phyloP scores from a whole-genome alignment of 164 flowering plant genomes.

The Nelumbo lutea region DNA sequence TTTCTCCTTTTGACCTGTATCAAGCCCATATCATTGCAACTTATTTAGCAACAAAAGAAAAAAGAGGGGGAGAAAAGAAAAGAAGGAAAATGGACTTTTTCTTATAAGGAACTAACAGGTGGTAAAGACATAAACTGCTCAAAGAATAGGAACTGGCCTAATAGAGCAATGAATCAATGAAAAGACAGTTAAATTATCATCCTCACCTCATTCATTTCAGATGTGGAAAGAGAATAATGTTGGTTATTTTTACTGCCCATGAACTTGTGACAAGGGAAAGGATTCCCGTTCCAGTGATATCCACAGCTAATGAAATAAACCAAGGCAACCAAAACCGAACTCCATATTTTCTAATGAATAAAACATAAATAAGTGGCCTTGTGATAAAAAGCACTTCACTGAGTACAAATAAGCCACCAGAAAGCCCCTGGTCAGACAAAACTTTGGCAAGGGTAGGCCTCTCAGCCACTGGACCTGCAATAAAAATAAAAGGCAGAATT shows the following conservation, averaged over 20 bases:
- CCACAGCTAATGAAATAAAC: slow-evolving; percentile 68
- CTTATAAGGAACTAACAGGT: background rate
- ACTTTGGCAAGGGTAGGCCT: slow-evolving; percentile 57
- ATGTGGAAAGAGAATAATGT: slow-evolving; percentile 32
- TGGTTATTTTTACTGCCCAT: slow-evolving; percentile 16
- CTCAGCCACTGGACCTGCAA: slow-evolving; percentile 35
- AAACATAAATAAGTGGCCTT: slow-evolving; percentile 85
- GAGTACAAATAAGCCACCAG: slow-evolving; percentile 58
- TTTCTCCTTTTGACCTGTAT: slow-evolving; percentile 75
- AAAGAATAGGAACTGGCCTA: background rate
- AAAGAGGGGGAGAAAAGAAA: too few relatives aligned
- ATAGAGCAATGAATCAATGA: background rate
- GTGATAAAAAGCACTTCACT: slow-evolving; percentile 67
- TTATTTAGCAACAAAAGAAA: background rate
- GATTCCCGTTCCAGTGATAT: slow-evolving; percentile 54
- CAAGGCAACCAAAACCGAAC: slow-evolving; percentile 88
- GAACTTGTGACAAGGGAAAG: slow-evolving; percentile 38
- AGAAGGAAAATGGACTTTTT: background rate
- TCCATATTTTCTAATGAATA: slow-evolving; percentile 81
- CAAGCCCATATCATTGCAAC: slow-evolving; percentile 10
- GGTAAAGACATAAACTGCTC: background rate
- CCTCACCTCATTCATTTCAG: slow-evolving; percentile 80
- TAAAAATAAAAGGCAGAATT: background rate
- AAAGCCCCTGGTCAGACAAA: slow-evolving; percentile 66
- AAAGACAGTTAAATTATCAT: background rate